Evolutionary conservation across 805 yeast species (phyloP), one percentile per base, ranked within the genome.

Genomic region (Lachancea fermentati): DNA sequence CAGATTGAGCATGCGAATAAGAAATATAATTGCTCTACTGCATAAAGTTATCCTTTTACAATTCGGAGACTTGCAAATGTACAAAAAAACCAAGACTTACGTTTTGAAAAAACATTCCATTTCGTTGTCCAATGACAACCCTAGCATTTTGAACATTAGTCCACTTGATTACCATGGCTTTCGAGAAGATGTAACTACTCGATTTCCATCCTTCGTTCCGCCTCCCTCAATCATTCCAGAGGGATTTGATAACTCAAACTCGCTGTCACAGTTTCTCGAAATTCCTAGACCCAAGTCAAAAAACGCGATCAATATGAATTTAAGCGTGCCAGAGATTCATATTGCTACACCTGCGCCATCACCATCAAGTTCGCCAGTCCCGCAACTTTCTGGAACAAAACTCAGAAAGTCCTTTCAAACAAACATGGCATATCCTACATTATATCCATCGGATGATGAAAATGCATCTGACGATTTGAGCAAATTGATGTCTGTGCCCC

Each of bases 341-440:
- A 72, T 87, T 8, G 89, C 96, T 0, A 86, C 96, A 0, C 96
- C 95, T 0, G 84, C 83, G 1, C 93, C 95, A 3, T 85, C 95
- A 0, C 95, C 95, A 0, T 80, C 84, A 0, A 55, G 71, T 13
- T 69, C 77, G 2, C 83, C 85, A 3, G 37, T 62, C 13, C 32
- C 55, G 24, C 52, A 46, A 32, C 41, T 45, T 29, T 59, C 61
- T 19, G 48, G 54, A 7, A 24, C 45, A 12, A 76, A 71, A 49
- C 65, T 72, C 6, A 63, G 80, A 44, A 69, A 76, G 44, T 69
- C 75, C 36, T 79, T 74, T 46, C 88, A 81, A 58, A 73, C 84
- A 0, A 79, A 81, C 55, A 78, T 76, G 55, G 71, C 77, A 2
- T 76, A 74, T 62, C 91, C 93, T 1, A 72, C 80, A 40, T 64